These are phyloP conservation scores for Batrachochytrium dendrobatidis DNA, from an alignment of 371 early-diverging fungal genomes.

Conservation along the genomic window DNA sequence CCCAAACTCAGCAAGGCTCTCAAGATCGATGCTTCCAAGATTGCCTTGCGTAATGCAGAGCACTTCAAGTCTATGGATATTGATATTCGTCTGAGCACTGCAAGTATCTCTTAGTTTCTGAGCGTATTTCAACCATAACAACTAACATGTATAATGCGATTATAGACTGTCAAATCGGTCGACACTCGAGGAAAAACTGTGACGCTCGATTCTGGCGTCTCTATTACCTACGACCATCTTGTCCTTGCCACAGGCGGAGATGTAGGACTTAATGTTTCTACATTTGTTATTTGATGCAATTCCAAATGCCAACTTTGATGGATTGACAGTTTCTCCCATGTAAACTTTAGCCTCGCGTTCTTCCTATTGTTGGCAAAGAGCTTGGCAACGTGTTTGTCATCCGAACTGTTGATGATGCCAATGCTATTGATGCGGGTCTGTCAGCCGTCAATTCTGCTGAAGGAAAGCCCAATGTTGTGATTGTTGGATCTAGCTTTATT, in stretches of 20 bases:
- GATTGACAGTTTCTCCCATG: too few relatives aligned
- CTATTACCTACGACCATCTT: slow-evolving; percentile 34
- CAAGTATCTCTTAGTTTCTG: not conserved
- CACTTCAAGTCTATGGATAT: slow-evolving; percentile 35
- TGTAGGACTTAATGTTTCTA: slow-evolving; percentile 19
- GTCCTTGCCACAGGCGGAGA: slow-evolving; percentile 41
- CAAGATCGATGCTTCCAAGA: slow-evolving; percentile 26
- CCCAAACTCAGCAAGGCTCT: slow-evolving; percentile 43
- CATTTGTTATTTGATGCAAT: not conserved
- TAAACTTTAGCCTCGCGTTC: slow-evolving; percentile 40
- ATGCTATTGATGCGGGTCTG: slow-evolving; percentile 25
- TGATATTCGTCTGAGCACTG: slow-evolving; percentile 31
- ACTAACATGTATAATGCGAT: not conserved
- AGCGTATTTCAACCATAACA: not conserved
- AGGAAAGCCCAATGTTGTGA: slow-evolving; percentile 34
- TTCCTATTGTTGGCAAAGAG: slow-evolving; percentile 36
- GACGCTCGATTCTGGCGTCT: slow-evolving; percentile 23
- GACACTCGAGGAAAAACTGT: slow-evolving; percentile 32
- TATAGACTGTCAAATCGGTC: slow-evolving; percentile 15
- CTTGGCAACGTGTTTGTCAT: slow-evolving; percentile 40
- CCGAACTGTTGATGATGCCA: slow-evolving; percentile 35
- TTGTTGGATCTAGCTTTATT: slow-evolving; percentile 51
- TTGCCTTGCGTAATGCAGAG: slow-evolving; percentile 32
- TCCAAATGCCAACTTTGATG: not conserved
- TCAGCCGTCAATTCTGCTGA: slow-evolving; percentile 9